A percentile compares a stretch with the other conserved stretches of the same genome.
These are phyloP conservation scores for Penicillium sp. DNA, from an alignment of 2,329 filamentous ascomycete genomes.

Conservation along the genomic window DNA sequence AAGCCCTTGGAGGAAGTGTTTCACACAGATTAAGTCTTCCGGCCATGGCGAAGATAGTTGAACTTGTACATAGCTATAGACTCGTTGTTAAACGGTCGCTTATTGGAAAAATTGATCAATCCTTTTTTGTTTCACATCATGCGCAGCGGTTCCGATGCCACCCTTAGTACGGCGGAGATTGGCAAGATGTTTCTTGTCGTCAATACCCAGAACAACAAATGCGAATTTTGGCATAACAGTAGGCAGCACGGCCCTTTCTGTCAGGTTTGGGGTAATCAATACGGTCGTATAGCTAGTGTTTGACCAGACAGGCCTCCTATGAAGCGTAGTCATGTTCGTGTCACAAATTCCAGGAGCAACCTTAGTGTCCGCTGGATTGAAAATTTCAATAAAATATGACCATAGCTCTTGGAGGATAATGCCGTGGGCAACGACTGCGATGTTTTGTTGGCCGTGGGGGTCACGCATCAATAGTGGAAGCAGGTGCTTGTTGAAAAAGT, in stretches of 20 bases:
- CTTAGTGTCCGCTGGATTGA: conserved; percentile 48
- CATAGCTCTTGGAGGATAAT: conserved; percentile 72
- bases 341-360: not conserved
- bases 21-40: conserved; percentile 24
- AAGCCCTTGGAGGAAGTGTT: conserved; percentile 37
- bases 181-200: conserved; percentile 68
- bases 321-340: conserved; percentile 47
- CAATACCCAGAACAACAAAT: conserved; percentile 57
- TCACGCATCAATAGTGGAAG: conserved; percentile 52
- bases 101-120: conserved; percentile 69
- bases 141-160: conserved; percentile 73
- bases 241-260: not conserved
- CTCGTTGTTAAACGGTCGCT: not conserved
- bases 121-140: conserved; percentile 72
- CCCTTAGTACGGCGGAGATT: conserved; percentile 75
- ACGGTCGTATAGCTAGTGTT: conserved; percentile 64
- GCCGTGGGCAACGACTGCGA: conserved; percentile 79
- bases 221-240: not conserved
- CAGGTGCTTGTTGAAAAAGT: conserved; percentile 65
- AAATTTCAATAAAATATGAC: conserved; percentile 57
- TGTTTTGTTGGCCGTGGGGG: conserved; percentile 34
- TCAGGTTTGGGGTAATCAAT: conserved; percentile 23
- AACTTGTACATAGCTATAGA: conserved; percentile 5
- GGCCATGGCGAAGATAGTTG: not conserved
- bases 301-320: conserved; percentile 57